phyloP scores from a whole-genome alignment of 129 eudicot genomes.

The Escallonia rubra region DNA sequence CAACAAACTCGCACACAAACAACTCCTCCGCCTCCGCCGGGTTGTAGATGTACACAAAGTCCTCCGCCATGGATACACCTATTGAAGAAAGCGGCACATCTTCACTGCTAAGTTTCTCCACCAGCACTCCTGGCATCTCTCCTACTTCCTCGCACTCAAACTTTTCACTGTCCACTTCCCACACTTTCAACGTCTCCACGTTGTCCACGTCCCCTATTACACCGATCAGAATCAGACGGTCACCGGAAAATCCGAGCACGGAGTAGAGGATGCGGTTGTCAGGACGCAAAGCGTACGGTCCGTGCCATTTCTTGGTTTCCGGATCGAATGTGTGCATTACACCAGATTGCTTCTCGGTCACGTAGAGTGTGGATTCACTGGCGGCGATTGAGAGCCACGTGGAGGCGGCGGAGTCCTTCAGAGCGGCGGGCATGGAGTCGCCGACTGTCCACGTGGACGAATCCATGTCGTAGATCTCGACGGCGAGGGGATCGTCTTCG shows the following conservation, averaged over 20 bases:
- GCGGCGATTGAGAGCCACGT: constrained; percentile 53
- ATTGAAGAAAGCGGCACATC: constrained; percentile 19
- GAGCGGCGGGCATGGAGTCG: constrained; percentile 47
- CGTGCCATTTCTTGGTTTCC: constrained; percentile 26
- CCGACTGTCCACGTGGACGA: constrained; percentile 30
- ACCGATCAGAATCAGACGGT: constrained; percentile 25
- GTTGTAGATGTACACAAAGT: constrained; percentile 19
- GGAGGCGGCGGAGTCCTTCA: constrained; percentile 36
- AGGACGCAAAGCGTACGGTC: constrained; percentile 38
- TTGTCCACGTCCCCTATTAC: constrained; percentile 17
- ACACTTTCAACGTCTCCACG: constrained; percentile 17
- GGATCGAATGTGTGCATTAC: constrained; percentile 38
- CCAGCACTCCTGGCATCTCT: constrained; percentile 25
- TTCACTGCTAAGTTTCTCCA: constrained; percentile 17
- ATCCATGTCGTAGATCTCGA: constrained; percentile 45
- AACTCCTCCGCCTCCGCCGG: constrained; percentile 19
- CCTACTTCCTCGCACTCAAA: constrained; percentile 22
- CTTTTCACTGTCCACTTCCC: constrained; percentile 18
- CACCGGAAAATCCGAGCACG: constrained; percentile 22
- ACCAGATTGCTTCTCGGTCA: constrained; percentile 44
- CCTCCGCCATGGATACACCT: constrained; percentile 23
- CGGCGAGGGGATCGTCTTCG: constrained; percentile 56
- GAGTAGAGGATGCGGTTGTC: constrained; percentile 27
- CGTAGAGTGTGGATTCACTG: constrained; percentile 9
- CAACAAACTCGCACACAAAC: constrained; percentile 30